Base-by-base conservation (phyloP, 129 eudicot species). In the Silybum marianum region DNA sequence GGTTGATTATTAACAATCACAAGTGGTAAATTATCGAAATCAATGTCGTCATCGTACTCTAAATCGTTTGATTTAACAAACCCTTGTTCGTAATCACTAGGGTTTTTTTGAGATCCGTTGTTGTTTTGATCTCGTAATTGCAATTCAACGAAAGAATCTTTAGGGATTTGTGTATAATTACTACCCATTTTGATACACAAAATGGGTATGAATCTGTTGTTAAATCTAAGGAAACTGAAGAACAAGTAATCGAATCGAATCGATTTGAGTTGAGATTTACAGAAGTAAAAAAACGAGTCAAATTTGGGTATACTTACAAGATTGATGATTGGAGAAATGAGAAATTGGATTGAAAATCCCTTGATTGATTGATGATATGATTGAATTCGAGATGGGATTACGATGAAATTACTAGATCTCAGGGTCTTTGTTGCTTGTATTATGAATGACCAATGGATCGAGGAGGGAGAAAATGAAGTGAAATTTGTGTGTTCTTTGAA, bases 11-110 rank as follows among this genome's bases (percentile, higher is more conserved):
- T 4, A 28, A 23, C 83, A n/a, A 78, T 78, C 9, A 78, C 44
- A 71, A 93, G 90, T 14, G 98, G 98, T 16, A 90, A 73, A 84
- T 93, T 51, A 76, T 91, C 99, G 28, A 87, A 62, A 13, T 86
- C 98, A 63, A 81, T 86, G 30, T 77, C 90, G 16, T 74, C 88
- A 8, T 83, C 86, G 58, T 83, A 81, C 11, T 87, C 90, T 9
- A 75, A 70, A 74, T 78, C 88, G 39, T 76, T 87, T 7, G 65
- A 54, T 54, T 54, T 54, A 54, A 54, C 65, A 18, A 46, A 51
- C 36, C 36, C 36, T 32, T 36, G 7, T 32, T 32, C 38, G 0
- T 3, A 32, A 79, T 73, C 69, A 0, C 40, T n/a, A 10, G 86
- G 82, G 82, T 63, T 83, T 83, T 83, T 78, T 83, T 83, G 74